phyloP scores from a whole-genome alignment of 2,329 filamentous ascomycete genomes.

The Fusarium coffeatum region DNA sequence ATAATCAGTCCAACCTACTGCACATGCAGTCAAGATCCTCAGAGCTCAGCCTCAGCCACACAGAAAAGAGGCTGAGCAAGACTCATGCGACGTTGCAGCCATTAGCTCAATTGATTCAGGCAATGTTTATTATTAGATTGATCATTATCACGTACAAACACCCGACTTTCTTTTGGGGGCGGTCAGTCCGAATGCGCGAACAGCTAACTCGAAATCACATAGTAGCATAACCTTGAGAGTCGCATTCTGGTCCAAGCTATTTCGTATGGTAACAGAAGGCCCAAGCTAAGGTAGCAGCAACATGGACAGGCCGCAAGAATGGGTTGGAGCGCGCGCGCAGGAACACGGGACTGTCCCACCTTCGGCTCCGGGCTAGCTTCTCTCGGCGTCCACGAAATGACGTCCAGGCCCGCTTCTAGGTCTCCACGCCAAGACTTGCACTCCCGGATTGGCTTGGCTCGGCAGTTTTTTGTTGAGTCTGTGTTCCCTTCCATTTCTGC shows the following conservation, averaged over 20 bases:
- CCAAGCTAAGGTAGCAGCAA: neutral
- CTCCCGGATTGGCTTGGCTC: constrained; percentile 2
- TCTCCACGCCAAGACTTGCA: neutral
- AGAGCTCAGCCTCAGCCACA: neutral
- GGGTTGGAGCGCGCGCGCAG: neutral
- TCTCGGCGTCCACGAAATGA: constrained; percentile 18
- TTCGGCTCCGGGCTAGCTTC: neutral
- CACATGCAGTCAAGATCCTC: neutral
- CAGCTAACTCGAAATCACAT: neutral
- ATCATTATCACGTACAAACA: neutral
- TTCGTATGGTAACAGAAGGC: neutral
- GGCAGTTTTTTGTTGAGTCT: constrained; percentile 19
- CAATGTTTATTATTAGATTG: neutral
- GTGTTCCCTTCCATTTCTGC: neutral
- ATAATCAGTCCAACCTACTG: neutral
- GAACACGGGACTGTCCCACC: constrained; percentile 7
- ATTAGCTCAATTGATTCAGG: neutral
- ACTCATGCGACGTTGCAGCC: neutral
- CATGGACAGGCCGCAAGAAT: neutral
- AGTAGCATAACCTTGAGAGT: neutral
- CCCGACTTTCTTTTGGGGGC: neutral
- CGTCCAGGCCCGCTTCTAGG: constrained; percentile 1
- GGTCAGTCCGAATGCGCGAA: neutral
- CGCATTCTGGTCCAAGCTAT: neutral
- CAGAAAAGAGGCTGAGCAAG: neutral